Conservation (phyloP, 108 stramenopile genomes). For the Stephanodiscus minutulus region DNA sequence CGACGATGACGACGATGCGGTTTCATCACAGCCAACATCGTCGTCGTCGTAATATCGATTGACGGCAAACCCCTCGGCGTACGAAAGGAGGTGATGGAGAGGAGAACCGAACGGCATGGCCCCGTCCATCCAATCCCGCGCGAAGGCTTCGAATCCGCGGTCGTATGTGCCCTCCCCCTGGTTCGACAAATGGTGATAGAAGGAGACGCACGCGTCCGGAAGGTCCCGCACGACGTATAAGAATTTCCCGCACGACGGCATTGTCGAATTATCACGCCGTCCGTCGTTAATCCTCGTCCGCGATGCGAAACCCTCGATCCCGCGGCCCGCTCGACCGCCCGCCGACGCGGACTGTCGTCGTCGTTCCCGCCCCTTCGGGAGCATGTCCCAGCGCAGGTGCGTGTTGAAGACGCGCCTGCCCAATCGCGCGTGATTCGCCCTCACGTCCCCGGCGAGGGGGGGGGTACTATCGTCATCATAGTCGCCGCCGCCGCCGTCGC, state of each 20-base stretch:
- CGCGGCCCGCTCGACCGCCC: too few species aligned
- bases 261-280: background rate
- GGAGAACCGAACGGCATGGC: constrained; percentile 57
- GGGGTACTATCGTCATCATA: background rate
- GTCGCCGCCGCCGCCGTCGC: background rate
- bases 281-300: background rate
- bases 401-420: constrained; percentile 70
- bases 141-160: constrained; percentile 42
- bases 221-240: constrained; percentile 67
- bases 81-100: constrained; percentile 60
- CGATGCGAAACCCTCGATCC: background rate
- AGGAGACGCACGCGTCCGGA: constrained; percentile 59
- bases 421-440: constrained; percentile 33
- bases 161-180: constrained; percentile 58
- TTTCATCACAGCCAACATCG: background rate
- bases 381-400: constrained; percentile 65
- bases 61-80: constrained; percentile 31
- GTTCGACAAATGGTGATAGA: constrained; percentile 76
- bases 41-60: constrained; percentile 17
- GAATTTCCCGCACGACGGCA: constrained; percentile 47
- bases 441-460: constrained; percentile 16
- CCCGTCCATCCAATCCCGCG: constrained; percentile 56
- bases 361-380: constrained; percentile 49
- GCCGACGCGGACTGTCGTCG: background rate
- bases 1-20: background rate